Base-by-base conservation (phyloP, 192 early-diverging fungal genomes). In the Gamsiella multidivaricata region DNA sequence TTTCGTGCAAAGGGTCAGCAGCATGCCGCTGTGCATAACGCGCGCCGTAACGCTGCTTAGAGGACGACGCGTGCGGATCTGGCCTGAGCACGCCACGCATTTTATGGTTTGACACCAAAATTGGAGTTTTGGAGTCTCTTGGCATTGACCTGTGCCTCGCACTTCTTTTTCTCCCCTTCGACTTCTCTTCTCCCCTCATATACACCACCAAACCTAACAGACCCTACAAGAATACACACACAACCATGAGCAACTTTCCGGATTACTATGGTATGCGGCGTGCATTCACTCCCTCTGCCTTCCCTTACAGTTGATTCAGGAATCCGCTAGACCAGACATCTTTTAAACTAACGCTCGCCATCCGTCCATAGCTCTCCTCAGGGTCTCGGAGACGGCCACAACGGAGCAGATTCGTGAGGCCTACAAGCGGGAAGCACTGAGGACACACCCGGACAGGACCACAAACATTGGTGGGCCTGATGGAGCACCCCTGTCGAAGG, bases 231-330 rank as follows among this genome's bases (percentile, higher is more conserved):
- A 42, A 18, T 4, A 42, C 32, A 61, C 69, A 32, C 25, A 60
- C 17, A 43, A 22, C 47, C 32, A 70, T 65, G 68, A 61, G 71
- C 22, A 71, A 29, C 28, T 75, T 85, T 54, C 76, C 86, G 15
- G 86, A 91, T 46, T 93, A 94, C 80, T 95, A 95, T 67, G 80
- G 72, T 76, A 67, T n/a, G n/a, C n/a, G n/a, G n/a, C n/a, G n/a
- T n/a, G 29, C 8, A 23, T 32, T 34, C 33, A 5, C 20, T 7
- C 9, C 7, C 18, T 9, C 47, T 2, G 10, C 22, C 22, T 26
- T 23, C 2, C 33, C 33, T 41, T 18, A 34, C n/a, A n/a, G n/a
- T n/a, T n/a, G n/a, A n/a, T n/a, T n/a, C n/a, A n/a, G n/a, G n/a
- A n/a, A n/a, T n/a, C n/a, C n/a, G n/a, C n/a, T n/a, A n/a, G n/a